A percentile compares a stretch with the other conserved stretches of the same genome.
phyloP scores from a whole-genome alignment of 768 basidiomycete genomes.

The Leucocoprinus sp. region DNA sequence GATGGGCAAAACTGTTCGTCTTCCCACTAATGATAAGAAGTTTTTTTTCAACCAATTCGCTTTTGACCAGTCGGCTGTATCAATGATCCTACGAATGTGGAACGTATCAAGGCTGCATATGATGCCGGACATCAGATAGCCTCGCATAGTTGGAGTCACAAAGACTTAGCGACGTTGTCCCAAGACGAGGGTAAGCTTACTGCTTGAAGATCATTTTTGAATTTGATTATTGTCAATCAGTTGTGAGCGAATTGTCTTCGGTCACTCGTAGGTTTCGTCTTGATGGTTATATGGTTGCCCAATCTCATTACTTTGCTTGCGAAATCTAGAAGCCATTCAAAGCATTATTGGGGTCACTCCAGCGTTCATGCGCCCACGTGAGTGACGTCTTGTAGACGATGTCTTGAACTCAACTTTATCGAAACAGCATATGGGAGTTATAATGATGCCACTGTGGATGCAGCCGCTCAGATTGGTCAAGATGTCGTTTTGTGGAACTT shows the following conservation, averaged over 20 bases:
- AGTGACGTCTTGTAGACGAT: background rate
- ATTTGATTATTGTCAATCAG: background rate
- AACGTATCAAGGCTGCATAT: slow-evolving; percentile 16
- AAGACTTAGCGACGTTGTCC: slow-evolving; percentile 15
- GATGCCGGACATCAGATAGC: slow-evolving; percentile 22
- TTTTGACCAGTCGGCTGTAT: slow-evolving; percentile 20
- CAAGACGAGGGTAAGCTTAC: slow-evolving; percentile 11
- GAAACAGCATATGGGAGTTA: slow-evolving; percentile 27
- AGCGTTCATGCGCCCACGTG: slow-evolving; percentile 21
- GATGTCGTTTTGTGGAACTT: slow-evolving; percentile 24
- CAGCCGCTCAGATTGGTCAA: slow-evolving; percentile 17
- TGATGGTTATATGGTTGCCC: too few species aligned
- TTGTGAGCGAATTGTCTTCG: slow-evolving; percentile 6
- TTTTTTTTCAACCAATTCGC: background rate
- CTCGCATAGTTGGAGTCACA: slow-evolving; percentile 25
- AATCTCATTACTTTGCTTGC: background rate
- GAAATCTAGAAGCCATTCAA: slow-evolving; percentile 15
- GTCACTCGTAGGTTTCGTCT: background rate
- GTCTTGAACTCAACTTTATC: background rate
- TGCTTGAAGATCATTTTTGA: slow-evolving; percentile 9
- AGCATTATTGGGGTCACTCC: slow-evolving; percentile 19
- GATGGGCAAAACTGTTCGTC: slow-evolving; percentile 11
- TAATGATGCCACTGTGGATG: slow-evolving; percentile 23
- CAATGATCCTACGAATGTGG: slow-evolving; percentile 13
- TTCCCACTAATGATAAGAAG: background rate